Evolutionary conservation across 352 stramenopile species (phyloP), one percentile per base, ranked within the genome.

Genomic region (Phytophthora megakarya): DNA sequence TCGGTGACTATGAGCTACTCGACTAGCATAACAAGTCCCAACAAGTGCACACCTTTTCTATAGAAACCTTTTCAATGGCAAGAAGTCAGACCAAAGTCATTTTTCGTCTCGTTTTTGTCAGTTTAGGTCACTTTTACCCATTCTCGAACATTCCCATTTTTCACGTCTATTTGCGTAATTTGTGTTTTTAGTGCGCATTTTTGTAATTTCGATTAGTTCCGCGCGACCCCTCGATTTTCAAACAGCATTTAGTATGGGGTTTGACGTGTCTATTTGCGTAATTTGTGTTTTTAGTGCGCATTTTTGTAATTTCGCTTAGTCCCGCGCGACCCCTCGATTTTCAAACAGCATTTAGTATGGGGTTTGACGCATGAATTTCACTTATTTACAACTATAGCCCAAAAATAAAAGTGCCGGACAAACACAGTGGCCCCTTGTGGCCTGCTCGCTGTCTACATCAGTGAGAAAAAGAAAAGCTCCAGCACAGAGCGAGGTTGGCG

Each of bases 381-480:
- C n/a, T n/a, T n/a, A n/a, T n/a, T n/a, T n/a, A n/a, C n/a, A n/a
- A n/a, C n/a, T n/a, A n/a, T n/a, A n/a, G n/a, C n/a, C n/a, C n/a
- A n/a, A n/a, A n/a, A n/a, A n/a, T n/a, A n/a, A n/a, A n/a, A 21
- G n/a, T 26, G 37, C 55, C 53, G 69, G 60, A 70, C 65, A 70
- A 59, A 51, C 49, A 25, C 12, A 22, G 11, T 25, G 48, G 30
- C 48, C 39, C 46, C 58, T 66, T 46, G 44, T 56, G 55, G 42
- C 55, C 55, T 64, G 50, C 62, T 71, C 54, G 54, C 62, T 68
- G 67, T 59, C 45, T 65, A 44, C 67, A 66, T 38, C 43, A 65
- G 47, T 67, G 60, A 73, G 65, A 75, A 66, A 77, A 78, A 72
- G 61, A 78, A 70, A 68, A 76, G 69, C 69, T 73, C 59, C 44